Conservation (phyloP, 2,329 filamentous ascomycete genomes). For the Samsoniella hepiali region DNA sequence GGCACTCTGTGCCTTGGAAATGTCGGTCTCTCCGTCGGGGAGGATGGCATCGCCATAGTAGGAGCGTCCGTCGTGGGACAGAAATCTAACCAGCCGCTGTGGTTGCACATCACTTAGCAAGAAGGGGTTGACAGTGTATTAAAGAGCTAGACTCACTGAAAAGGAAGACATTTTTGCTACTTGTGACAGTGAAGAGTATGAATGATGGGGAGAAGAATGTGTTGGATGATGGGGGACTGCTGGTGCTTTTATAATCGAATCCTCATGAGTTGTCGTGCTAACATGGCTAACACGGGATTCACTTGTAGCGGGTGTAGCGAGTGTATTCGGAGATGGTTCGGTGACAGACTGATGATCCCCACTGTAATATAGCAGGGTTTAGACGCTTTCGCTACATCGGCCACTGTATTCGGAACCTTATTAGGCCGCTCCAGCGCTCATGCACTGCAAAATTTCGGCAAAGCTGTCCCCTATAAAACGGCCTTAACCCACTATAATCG, state of each 20-base stretch:
- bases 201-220: background rate
- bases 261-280: background rate
- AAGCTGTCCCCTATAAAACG: too few relatives aligned
- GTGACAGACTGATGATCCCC: background rate
- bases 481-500: too few relatives aligned
- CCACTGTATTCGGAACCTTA: background rate
- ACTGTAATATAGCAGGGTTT: background rate
- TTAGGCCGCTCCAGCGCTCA: background rate
- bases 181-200: constrained; percentile 4
- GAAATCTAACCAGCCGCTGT: constrained; percentile 70
- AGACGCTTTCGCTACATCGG: background rate
- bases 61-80: constrained; percentile 64
- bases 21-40: constrained; percentile 55
- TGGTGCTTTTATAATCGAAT: constrained; percentile 3
- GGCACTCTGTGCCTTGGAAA: constrained; percentile 58
- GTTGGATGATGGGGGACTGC: background rate
- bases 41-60: constrained; percentile 76
- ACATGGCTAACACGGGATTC: background rate
- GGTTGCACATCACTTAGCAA: constrained; percentile 15
- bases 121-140: background rate
- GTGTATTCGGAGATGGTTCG: constrained; percentile 3
- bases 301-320: background rate
- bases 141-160: constrained; percentile 15
- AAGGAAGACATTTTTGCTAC: constrained; percentile 16
- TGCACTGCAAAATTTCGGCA: too few relatives aligned